Evolutionary conservation across 2,329 filamentous ascomycete species (phyloP), one percentile per base, ranked within the genome.

Genomic region (Aschersonia sp.): DNA sequence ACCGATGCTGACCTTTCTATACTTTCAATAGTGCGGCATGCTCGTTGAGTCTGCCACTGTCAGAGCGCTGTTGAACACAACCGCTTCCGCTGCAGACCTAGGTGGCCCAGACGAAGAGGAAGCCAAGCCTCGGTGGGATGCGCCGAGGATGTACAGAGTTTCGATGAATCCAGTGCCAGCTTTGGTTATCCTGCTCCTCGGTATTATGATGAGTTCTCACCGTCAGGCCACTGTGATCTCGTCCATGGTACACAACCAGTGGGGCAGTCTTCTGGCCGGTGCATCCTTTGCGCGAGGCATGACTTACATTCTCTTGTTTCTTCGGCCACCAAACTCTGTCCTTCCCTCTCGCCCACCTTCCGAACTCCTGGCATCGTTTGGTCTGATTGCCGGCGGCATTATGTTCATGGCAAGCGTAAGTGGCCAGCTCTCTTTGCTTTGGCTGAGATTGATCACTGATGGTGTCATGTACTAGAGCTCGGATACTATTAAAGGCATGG

Each of bases 181-280:
- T 1, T 71, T 97, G 4, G 78, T 95, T 45, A 90, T 97, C 54
- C 71, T 96, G 49, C 71, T 96, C 1, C 72, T 96, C 1, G 92
- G 92, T 35, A 78, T 89, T 61, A 92, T 95, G 85, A 97, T 97
- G 90, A 84, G 84, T 59, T 87, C 85, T 30, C 90, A 97, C 64
- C 86, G 90, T 50, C 89, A 95, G 62, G 63, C 71, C 31, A 85
- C 80, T 50, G 87, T 87, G 82, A 75, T 88, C 44, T 90, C 87
- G 8, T 86, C 81, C 55, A 95, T 92, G 86, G 77, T 97, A 45
- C 90, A 97, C 67, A 83, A 83, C 60, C 89, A 96, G 64, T 97
- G 90, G 90, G 90, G 90, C 30, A 81, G 80, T 57, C 74, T 97
- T 54, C 75, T 97, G 47, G 75, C 86, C 44, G 87, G 83, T 30